These are phyloP conservation scores for Syzygium aqueum DNA, from an alignment of 345 rosid genomes.

Conservation along the genomic window DNA sequence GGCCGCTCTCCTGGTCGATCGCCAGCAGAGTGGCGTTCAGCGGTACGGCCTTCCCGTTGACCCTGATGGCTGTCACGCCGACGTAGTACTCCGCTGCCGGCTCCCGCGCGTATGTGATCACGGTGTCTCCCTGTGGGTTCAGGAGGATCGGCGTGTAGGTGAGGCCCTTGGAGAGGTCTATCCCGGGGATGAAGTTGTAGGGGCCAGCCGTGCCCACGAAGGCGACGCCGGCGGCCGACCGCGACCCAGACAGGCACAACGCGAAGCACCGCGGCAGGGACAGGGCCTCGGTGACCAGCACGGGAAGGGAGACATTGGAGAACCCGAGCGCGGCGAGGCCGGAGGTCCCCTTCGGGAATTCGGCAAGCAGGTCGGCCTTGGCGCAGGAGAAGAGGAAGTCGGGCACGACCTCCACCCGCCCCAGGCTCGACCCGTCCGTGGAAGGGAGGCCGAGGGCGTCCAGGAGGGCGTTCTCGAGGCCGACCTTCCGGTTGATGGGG, in stretches of 20 bases:
- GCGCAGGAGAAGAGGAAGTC: constrained; percentile 10
- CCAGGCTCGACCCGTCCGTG: neutral
- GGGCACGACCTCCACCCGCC: neutral
- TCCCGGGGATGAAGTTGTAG: constrained; percentile 4
- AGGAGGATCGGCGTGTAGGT: constrained; percentile 4
- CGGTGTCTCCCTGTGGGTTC: constrained; percentile 10
- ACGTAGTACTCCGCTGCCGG: constrained; percentile 10
- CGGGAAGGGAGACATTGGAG: constrained; percentile 17
- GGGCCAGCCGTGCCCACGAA: constrained; percentile 19
- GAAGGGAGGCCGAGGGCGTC: constrained; percentile 21
- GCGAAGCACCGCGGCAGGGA: constrained; percentile 14
- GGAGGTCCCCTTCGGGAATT: neutral
- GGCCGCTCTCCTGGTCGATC: neutral
- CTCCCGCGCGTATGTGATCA: constrained; percentile 6
- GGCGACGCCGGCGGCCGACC: neutral
- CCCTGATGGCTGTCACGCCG: neutral
- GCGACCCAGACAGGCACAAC: constrained; percentile 12
- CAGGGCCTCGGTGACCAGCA: constrained; percentile 7
- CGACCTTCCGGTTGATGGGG: constrained; percentile 8
- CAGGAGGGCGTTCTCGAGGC: constrained; percentile 10
- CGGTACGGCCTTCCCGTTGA: neutral
- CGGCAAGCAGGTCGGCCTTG: neutral
- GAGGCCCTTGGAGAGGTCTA: constrained; percentile 16
- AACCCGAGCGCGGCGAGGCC: constrained; percentile 11
- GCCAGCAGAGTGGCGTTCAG: neutral